Base-by-base conservation (phyloP, 805 yeast species). In the Candida loeiensis region DNA sequence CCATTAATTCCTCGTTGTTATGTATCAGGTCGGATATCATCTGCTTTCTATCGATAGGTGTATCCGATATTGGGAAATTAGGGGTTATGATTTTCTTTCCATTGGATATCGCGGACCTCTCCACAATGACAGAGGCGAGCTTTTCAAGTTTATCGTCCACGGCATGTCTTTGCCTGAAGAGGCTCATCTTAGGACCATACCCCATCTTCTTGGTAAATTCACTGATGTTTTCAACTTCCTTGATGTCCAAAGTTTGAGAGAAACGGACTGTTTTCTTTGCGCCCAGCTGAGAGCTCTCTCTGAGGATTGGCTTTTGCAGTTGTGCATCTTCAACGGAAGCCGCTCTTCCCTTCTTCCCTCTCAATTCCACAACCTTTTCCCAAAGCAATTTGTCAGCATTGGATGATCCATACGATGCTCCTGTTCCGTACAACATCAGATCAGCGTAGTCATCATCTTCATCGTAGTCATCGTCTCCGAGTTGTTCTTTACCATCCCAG, bases 161-260 rank as follows among this genome's bases (percentile, higher is more conserved):
- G 6, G 33, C 18, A 11, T 15, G 34, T 16, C 40, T 37, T 22
- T 47, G 51, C 35, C 31, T 45, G 38, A 46, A 48, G 16, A 46
- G 18, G 3, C 50, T 46, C 14, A 42, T 32, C 21, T 37, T 40
- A 6, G 42, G 39, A 6, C 31, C 33, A 11, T 26, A 33, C 33
- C 55, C 51, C 12, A 54, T 55, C 12, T 59, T 49, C 45, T 57
- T 70, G 45, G 77, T 50, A 26, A 69, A 69, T 21, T 69, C 70
- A 52, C 81, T 77, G 2, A 79, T 64, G 46, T 78, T 75, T 36
- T 77, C 83, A 35, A 82, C 69, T 41, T 78, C 79, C 45, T 79
- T 80, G 8, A 83, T 73, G 33, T 79, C 76, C 22, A 79, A 63
- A 2, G 61, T 61, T 1, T 68, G 66, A 0, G 80, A 68, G 59